A percentile compares a stretch with the other conserved stretches of the same genome.
These are phyloP conservation scores for Cymbidium sinense DNA, from an alignment of 106 monocot genomes.

Conservation along the genomic window DNA sequence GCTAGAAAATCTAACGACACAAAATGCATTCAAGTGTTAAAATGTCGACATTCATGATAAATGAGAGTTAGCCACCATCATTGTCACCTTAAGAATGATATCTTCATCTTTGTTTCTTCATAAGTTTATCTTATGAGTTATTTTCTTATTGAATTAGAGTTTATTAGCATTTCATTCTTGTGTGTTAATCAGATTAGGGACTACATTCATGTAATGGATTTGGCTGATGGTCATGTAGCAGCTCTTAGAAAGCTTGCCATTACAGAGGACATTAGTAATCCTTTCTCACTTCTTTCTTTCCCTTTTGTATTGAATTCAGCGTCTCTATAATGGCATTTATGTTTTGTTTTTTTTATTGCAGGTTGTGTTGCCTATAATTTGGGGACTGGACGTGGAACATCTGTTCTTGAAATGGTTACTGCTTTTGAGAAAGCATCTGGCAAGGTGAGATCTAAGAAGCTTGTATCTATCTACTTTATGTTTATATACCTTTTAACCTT, in stretches of 20 bases:
- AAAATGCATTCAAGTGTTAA: neutral
- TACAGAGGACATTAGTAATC: constrained; percentile 12
- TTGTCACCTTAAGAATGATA: neutral
- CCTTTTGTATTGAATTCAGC: neutral
- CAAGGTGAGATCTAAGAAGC: constrained; percentile 29
- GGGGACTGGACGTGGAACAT: constrained; percentile 77
- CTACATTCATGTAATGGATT: constrained; percentile 62
- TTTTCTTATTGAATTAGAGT: neutral
- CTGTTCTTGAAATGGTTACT: constrained; percentile 80
- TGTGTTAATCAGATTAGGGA: constrained; percentile 38
- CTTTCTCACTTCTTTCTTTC: neutral
- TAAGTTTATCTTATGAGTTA: neutral
- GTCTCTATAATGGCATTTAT: neutral
- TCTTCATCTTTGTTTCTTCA: constrained; percentile 4
- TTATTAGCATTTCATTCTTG: neutral
- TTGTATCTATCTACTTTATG: neutral
- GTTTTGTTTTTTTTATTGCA: constrained; percentile 11
- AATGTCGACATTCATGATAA: neutral
- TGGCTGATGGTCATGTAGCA: constrained; percentile 82
- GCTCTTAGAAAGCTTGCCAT: constrained; percentile 66
- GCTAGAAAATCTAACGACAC: no score
- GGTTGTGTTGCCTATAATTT: constrained; percentile 89
- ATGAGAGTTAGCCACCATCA: neutral
- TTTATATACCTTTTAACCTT: neutral
- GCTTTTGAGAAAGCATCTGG: constrained; percentile 90